A percentile compares a stretch with the other conserved stretches of the same genome.
These are phyloP conservation scores for Eugenia klotzschiana DNA, from an alignment of 441 rosid species.

Conservation along the genomic window DNA sequence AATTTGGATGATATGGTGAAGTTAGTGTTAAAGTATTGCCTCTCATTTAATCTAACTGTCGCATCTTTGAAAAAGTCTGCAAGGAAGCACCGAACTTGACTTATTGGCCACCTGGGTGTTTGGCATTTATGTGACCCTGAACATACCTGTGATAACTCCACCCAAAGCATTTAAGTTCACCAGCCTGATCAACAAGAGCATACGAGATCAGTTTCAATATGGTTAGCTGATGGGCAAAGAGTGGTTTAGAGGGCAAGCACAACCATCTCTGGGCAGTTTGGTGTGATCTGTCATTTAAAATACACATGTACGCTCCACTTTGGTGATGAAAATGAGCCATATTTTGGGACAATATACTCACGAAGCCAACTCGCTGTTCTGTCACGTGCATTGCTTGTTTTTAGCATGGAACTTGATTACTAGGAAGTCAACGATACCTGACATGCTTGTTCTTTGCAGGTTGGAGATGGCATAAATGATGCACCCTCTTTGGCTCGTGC, in stretches of 20 bases:
- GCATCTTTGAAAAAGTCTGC: not conserved
- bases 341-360: not conserved
- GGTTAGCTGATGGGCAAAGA: not conserved
- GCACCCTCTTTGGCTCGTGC: constrained; percentile 94
- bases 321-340: not conserved
- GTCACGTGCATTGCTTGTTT: not conserved
- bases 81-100: not conserved
- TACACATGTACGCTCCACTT: not conserved
- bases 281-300: not conserved
- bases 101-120: not conserved
- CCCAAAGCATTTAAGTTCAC: not conserved
- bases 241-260: not conserved
- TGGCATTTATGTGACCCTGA: not conserved
- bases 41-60: not conserved
- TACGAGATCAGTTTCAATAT: not conserved
- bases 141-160: not conserved
- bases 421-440: not conserved
- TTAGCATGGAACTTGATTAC: not conserved
- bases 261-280: not conserved
- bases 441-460: constrained; percentile 21
- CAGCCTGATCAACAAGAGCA: not conserved
- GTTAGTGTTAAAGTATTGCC: not conserved
- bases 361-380: not conserved
- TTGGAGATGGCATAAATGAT: constrained; percentile 93
- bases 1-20: not conserved